Conservation (phyloP, 441 rosid genomes). For the Adansonia gregorii region DNA sequence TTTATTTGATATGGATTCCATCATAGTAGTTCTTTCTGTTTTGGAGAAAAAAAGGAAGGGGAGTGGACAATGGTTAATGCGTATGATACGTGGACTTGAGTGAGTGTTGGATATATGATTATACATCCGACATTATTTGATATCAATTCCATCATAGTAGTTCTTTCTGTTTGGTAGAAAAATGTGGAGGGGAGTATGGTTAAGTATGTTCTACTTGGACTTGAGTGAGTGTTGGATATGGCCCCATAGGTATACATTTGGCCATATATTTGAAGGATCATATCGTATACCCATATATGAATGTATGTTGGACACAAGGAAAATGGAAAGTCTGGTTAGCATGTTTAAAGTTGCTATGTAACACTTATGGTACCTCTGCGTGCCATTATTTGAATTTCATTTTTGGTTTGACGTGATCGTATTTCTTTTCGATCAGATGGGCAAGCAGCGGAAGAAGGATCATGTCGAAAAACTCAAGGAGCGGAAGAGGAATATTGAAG, state of each 20-base stretch:
- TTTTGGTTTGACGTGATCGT: slow-evolving; percentile 21
- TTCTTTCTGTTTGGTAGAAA: not conserved
- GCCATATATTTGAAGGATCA: not conserved
- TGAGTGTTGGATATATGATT: not conserved
- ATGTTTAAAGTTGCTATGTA: not conserved
- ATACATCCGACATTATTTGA: not conserved
- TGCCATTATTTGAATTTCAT: not conserved
- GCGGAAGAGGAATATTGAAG: slow-evolving; percentile 59
- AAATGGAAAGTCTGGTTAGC: not conserved
- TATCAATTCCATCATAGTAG: not conserved
- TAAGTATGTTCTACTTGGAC: not conserved
- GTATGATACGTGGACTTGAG: not conserved
- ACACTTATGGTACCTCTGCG: not conserved
- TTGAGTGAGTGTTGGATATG: not conserved
- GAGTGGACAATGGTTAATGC: not conserved
- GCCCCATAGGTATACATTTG: not conserved
- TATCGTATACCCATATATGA: not conserved
- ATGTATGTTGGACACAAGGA: not conserved
- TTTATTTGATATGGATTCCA: not conserved
- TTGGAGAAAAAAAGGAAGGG: not conserved
- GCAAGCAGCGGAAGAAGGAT: slow-evolving; percentile 48
- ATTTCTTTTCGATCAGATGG: slow-evolving; percentile 43
- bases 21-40: not conserved
- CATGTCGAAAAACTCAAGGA: slow-evolving; percentile 56
- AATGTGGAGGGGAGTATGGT: not conserved